Base-by-base conservation (phyloP, 176 grass and related monocot species). In the Oryza glaberrima region DNA sequence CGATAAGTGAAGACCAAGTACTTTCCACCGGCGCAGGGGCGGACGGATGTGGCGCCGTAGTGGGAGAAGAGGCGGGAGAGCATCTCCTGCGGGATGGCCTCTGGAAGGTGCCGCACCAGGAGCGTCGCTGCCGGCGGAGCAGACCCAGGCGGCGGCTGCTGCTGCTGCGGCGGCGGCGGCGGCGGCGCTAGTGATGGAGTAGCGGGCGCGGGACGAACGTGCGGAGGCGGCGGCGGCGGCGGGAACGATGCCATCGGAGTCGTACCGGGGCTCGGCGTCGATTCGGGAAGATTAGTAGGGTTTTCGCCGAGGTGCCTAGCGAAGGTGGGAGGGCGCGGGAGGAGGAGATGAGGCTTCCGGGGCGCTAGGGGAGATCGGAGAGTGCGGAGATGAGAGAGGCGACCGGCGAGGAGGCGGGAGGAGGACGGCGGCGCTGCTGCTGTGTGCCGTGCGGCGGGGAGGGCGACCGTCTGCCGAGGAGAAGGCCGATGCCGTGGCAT, bases 51-150 rank as follows among this genome's bases (percentile, higher is more conserved):
- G 69, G 91, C 96, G 9, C 96, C 96, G 28, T 95, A 98, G 81
- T 90, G 93, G 52, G 96, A 94, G 83, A 95, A 98, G 74, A 98
- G 91, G n/a, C 91, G 87, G 20, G 70, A 88, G 38, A 98, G 88
- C 89, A 98, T 90, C 80, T 94, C 93, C 43, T 88, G 70, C 52
- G 96, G 84, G 36, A 95, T 95, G 15, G 85, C 96, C 88, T 98
- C 93, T 5, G 93, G 96, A 9, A 98, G 91, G 73, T 95, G 96
- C 77, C 90, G 93, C 71, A 98, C 96, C 9, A 98, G 82, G 68
- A 98, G 91, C 20, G 93, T 95, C 52, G 86, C 90, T 15, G 83
- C 65, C 35, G 65, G 19, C 8, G 77, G 83, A 36, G 23, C 70
- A 3, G 73, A 22, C 19, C 44, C 84, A 68, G 22, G 45, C 48